These are phyloP conservation scores for Fusarium poae DNA, from an alignment of 2,329 filamentous ascomycete species.

Conservation along the genomic window DNA sequence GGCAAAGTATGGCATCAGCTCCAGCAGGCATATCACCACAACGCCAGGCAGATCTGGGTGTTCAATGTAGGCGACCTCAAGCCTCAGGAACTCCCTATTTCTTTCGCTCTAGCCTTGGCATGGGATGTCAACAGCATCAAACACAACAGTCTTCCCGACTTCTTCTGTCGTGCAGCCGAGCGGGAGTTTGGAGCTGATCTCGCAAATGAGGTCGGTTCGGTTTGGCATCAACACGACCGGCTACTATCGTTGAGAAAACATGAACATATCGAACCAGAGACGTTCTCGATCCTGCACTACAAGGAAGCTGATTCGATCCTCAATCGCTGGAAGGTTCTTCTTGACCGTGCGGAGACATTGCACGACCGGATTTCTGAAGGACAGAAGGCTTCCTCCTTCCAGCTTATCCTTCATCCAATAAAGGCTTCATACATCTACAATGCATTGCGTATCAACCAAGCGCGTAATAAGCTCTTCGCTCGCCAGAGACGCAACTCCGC, in stretches of 20 bases:
- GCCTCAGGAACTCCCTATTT: conserved; percentile 67
- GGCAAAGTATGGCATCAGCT: conserved; percentile 64
- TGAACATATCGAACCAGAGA: conserved; percentile 68
- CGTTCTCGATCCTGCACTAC: conserved; percentile 70
- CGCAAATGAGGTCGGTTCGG: conserved; percentile 58
- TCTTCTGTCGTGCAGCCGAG: conserved; percentile 61
- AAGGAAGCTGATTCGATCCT: conserved; percentile 67
- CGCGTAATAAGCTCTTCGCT: conserved; percentile 64
- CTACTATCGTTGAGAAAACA: conserved; percentile 65
- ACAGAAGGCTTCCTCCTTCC: conserved; percentile 66
- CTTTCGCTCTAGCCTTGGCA: conserved; percentile 68
- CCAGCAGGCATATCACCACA: conserved; percentile 62
- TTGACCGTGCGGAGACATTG: conserved; percentile 57
- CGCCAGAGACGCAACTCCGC: conserved; percentile 66
- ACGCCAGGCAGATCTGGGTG: conserved; percentile 69
- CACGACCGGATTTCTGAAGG: conserved; percentile 56
- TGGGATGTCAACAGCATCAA: conserved; percentile 66
- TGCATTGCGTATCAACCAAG: conserved; percentile 58
- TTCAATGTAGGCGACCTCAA: conserved; percentile 75
- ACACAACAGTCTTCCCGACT: conserved; percentile 55
- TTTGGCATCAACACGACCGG: conserved; percentile 64
- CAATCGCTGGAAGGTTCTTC: conserved; percentile 62
- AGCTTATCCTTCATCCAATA: conserved; percentile 70
- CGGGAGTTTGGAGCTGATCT: conserved; percentile 62
- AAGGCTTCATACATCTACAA: conserved; percentile 66